Base-by-base conservation (phyloP, 352 stramenopile genomes). In the Phytophthora pini region DNA sequence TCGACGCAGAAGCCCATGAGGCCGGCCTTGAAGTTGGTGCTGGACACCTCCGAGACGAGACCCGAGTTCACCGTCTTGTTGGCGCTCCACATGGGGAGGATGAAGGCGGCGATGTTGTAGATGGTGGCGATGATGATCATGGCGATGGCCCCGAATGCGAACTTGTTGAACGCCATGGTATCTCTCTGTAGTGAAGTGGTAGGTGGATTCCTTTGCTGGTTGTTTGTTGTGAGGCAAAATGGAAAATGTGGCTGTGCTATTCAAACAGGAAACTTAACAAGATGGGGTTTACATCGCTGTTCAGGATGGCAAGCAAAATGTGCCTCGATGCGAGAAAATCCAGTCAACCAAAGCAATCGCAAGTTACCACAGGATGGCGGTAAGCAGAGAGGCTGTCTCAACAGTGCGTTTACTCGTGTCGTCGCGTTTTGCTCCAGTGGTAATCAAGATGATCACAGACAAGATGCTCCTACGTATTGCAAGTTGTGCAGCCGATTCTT, bases 1-100 rank as follows among this genome's bases (percentile, higher is more conserved):
- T 89, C 77, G 51, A 80, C 80, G 67, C 76, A 82, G 63, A 68
- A 68, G 2, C 60, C 60, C 45, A 61, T 17, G 44, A 68, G 34
- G 5, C 60, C 60, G 20, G 60, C 60, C 45, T 57, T 62, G 52
- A 68, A 68, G 60, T 48, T 53, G 38, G 60, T 53, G 38, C 51
- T 68, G 4, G 50, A 31, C 11, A 68, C 44, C 7, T 56, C 22
- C 10, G 17, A 20, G 17, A 20, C 17, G 17, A 20, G 17, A 20
- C 17, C 17, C 17, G 17, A 20, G 17, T 20, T 20, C 17, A 20
- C 17, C 17, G 17, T 20, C 17, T 20, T 20, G 17, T 20, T 20
- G 17, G 17, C 17, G 22, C 36, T 70, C 61, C 61, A 70, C 39
- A 56, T 59, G 29, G 61, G 61, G 17, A 70, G 39, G 40, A 70